A percentile compares a stretch with the other conserved stretches of the same genome.
Evolutionary conservation across 257 asterid genomes (phyloP).

Genomic region (Craterostigma plantagineum): DNA sequence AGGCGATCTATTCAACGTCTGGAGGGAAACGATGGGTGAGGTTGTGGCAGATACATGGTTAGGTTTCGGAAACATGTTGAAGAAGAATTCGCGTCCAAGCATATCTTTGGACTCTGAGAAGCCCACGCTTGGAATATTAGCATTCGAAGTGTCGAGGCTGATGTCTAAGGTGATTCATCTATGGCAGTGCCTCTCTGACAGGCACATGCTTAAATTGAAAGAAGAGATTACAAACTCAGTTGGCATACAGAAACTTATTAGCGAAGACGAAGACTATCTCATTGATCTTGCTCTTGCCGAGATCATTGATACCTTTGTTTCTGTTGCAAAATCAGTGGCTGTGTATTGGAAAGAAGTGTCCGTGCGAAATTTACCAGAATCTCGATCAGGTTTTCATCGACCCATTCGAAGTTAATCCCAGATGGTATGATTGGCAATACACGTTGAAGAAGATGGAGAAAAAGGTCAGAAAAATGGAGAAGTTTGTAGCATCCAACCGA

Average conservation of each 20-base stretch:
- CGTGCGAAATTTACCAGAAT: conserved; percentile 45
- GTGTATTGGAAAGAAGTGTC: conserved; percentile 62
- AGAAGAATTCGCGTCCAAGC: too few relatives aligned
- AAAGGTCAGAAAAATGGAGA: conserved; percentile 62
- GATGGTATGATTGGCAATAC: conserved; percentile 50
- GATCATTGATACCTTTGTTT: conserved; percentile 40
- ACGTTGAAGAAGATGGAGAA: conserved; percentile 60
- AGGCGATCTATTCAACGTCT: too few relatives aligned
- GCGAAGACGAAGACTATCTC: conserved; percentile 56
- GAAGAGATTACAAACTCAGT: conserved; percentile 44
- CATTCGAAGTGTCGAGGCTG: conserved; percentile 80
- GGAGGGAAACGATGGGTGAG: too few relatives aligned
- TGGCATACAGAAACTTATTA: conserved; percentile 51
- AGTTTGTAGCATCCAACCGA: conserved; percentile 26
- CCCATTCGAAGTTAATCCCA: conserved; percentile 27
- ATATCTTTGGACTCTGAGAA: too few relatives aligned
- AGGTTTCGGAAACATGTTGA: too few relatives aligned
- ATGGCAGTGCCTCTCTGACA: conserved; percentile 66
- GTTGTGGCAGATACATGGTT: too few relatives aligned
- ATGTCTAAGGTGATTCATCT: conserved; percentile 68
- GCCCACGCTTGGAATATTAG: conserved; percentile 19
- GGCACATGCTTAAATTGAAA: conserved; percentile 47
- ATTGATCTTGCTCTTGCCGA: conserved; percentile 46
- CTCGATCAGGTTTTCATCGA: conserved; percentile 66
- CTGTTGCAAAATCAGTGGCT: conserved; percentile 44